A percentile compares a stretch with the other conserved stretches of the same genome.
Evolutionary conservation across 306 rosid genomes (phyloP).

Genomic region (Quillaja saponaria): DNA sequence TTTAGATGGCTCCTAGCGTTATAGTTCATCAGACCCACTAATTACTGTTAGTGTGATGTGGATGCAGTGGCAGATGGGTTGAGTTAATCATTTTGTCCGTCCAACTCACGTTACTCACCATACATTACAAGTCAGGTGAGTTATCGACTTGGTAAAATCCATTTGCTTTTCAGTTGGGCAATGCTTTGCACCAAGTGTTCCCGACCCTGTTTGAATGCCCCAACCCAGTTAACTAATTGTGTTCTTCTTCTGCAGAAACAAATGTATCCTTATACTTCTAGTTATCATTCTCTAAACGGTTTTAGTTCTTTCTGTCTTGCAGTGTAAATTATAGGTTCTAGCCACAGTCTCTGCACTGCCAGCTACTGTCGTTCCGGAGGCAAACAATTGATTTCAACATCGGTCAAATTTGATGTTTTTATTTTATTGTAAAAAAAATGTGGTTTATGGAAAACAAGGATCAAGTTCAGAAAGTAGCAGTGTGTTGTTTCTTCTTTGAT

Average conservation of each 20-base stretch:
- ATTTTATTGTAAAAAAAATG: conserved; percentile 27
- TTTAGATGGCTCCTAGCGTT: conserved; percentile 16
- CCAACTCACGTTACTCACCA: conserved; percentile 28
- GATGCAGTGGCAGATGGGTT: conserved; percentile 86
- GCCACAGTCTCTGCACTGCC: conserved; percentile 29
- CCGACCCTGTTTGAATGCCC: not conserved
- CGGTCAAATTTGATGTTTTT: conserved; percentile 24
- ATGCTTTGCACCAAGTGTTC: not conserved
- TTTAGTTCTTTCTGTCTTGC: conserved; percentile 37
- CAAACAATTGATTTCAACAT: conserved; percentile 22
- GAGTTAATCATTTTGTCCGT: conserved; percentile 34
- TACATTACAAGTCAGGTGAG: conserved; percentile 44
- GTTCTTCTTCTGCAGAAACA: conserved; percentile 7
- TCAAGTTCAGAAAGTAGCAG: conserved; percentile 28
- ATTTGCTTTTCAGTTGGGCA: not conserved
- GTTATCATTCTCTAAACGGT: conserved; percentile 18
- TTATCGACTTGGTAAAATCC: conserved; percentile 23
- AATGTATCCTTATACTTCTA: conserved; percentile 13
- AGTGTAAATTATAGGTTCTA: conserved; percentile 41
- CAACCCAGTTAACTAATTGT: conserved; percentile 8
- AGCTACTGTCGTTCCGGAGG: conserved; percentile 34
- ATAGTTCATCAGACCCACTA: conserved; percentile 14
- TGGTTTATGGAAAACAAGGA: conserved; percentile 38
- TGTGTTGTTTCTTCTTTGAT: conserved; percentile 13
- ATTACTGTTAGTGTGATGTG: conserved; percentile 32